Conservation (phyloP, 768 basidiomycete species). For the Gautieria morchelliformis region DNA sequence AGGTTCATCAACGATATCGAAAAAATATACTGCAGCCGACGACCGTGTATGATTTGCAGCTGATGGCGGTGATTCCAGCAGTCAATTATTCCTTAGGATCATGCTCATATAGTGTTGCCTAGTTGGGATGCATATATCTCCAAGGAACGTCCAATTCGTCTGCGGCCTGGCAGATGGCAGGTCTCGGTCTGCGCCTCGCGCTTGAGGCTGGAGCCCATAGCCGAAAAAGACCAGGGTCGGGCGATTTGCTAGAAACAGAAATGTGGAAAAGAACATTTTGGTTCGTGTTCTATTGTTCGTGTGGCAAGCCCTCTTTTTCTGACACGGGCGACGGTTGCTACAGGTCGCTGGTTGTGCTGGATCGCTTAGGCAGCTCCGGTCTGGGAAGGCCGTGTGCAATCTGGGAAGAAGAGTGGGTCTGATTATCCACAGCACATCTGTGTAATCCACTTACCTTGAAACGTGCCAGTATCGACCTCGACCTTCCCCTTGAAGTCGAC, state of each 20-base stretch:
- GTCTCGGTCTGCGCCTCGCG: slow-evolving; percentile 31
- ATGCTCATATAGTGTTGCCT: neutral
- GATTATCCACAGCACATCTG: neutral
- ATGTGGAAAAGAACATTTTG: slow-evolving; percentile 76
- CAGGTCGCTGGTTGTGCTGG: slow-evolving; percentile 16
- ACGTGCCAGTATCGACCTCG: slow-evolving; percentile 29
- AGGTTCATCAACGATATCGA: neutral
- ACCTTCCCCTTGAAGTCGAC: slow-evolving; percentile 33
- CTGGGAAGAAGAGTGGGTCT: slow-evolving; percentile 27
- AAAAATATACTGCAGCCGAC: neutral
- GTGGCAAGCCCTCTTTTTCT: neutral
- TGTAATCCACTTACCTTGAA: neutral
- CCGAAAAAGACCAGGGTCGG: slow-evolving; percentile 41
- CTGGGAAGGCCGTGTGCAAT: slow-evolving; percentile 31
- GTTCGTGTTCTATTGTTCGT: slow-evolving; percentile 21
- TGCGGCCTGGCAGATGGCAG: neutral
- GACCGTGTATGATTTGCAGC: neutral
- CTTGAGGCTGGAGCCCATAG: slow-evolving; percentile 72
- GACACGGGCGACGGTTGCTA: neutral
- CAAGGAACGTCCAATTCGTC: neutral
- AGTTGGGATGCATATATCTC: neutral
- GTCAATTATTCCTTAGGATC: neutral
- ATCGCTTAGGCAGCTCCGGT: slow-evolving; percentile 22
- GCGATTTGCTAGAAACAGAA: slow-evolving; percentile 48
- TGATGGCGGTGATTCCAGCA: neutral